Evolutionary conservation across 2,329 filamentous ascomycete species (phyloP), one percentile per base, ranked within the genome.

Genomic region (Sclerotinia nivalis): DNA sequence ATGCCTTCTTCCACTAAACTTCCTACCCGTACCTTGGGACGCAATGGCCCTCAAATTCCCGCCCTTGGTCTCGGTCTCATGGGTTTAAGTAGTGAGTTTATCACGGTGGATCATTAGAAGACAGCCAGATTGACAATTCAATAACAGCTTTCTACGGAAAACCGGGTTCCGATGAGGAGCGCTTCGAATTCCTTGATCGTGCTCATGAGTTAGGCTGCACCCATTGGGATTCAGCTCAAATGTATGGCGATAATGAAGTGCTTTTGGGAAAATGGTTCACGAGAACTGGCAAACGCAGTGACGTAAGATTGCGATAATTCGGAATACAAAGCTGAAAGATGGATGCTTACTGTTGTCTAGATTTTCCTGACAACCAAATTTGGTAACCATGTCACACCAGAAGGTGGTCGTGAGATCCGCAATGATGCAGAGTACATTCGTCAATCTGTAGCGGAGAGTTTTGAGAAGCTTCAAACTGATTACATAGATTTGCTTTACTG

Each of bases 191-290:
- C 5, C 76, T 83, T 1, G 80, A 83, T 66, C 74, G 78, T 5
- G 80, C 80, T 12, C 76, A 79, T 20, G 76, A 80, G 15, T 71
- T 77, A 15, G 81, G 81, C n/a, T 66, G 60, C 34, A 58, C 52
- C 0, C 80, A 80, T 45, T 81, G 80, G 79, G 79, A 81, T 40
- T 73, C 71, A 28, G 66, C 72, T 45, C 68, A 72, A 49, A 54
- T 72, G 28, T 74, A 72, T 40, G 81, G 79, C 10, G 81, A 83
- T 65, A 82, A 76, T 64, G 84, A 86, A 72, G 80, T 81, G 2
- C 73, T 85, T 0, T 62, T 86, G 13, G 82, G 83, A 0, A 80
- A 80, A 73, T 86, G 84, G 83, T 82, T 86, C 77, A 80, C 65
- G 76, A 69, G 58, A 69, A 79, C 43, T 81, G 68, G 61, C 37